These are phyloP conservation scores for Rhizophora mangle DNA, from an alignment of 345 rosid species.

Conservation along the genomic window DNA sequence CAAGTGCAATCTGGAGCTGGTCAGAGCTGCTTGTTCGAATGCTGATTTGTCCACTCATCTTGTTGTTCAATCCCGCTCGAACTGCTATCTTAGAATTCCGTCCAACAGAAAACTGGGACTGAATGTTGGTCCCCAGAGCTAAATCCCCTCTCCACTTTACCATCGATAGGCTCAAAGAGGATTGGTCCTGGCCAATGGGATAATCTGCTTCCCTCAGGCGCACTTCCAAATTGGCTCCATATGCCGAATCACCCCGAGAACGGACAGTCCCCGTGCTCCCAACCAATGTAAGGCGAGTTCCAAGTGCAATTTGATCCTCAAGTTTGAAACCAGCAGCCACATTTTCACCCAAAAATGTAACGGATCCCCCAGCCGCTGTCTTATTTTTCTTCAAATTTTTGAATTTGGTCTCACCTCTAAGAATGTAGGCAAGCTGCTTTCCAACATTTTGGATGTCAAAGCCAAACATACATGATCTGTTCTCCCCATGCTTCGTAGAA, in stretches of 20 bases:
- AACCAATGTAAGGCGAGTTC: slow-evolving; percentile 67
- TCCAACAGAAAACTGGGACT: slow-evolving; percentile 80
- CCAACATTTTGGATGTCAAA: slow-evolving; percentile 96
- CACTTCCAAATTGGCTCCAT: slow-evolving; percentile 90
- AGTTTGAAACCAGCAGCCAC: slow-evolving; percentile 78
- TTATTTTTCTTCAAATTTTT: slow-evolving; percentile 69
- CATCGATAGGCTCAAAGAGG: slow-evolving; percentile 74
- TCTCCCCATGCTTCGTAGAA: slow-evolving; percentile 72
- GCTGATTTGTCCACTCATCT: slow-evolving; percentile 79
- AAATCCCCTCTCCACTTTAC: slow-evolving; percentile 96
- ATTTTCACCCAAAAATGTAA: slow-evolving; percentile 83
- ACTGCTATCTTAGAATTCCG: slow-evolving; percentile 66
- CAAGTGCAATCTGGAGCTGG: slow-evolving; percentile 85
- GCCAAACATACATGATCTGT: slow-evolving; percentile 86
- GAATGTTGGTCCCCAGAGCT: slow-evolving; percentile 85
- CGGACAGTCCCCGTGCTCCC: slow-evolving; percentile 81
- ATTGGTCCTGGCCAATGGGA: slow-evolving; percentile 91
- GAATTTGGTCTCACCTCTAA: slow-evolving; percentile 84
- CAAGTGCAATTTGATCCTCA: slow-evolving; percentile 80
- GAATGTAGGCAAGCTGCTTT: slow-evolving; percentile 79
- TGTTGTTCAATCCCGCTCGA: slow-evolving; percentile 94
- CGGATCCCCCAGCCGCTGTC: slow-evolving; percentile 67
- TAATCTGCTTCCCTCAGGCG: slow-evolving; percentile 73
- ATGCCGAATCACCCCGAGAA: slow-evolving; percentile 80
- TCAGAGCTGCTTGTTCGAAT: slow-evolving; percentile 86